Evolutionary conservation across 1,284 basidiomycete genomes (phyloP).

Genomic region (Irpex rosettiformis): DNA sequence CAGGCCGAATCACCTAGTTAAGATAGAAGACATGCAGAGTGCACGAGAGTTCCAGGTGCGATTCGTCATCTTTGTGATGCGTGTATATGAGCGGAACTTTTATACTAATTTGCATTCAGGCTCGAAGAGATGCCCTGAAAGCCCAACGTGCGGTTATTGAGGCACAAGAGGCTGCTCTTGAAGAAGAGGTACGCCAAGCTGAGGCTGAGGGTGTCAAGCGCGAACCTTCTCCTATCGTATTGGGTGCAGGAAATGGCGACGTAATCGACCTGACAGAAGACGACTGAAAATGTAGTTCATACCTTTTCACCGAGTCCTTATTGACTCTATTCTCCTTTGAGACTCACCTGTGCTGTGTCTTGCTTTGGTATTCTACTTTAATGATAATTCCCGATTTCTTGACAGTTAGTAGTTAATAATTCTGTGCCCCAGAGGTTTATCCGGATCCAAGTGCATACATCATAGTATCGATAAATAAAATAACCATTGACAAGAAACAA

Average conservation of each 20-base stretch:
- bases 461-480: too few relatives aligned
- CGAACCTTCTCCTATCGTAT: not conserved
- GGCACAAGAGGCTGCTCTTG: not conserved
- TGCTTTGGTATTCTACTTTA: too few relatives aligned
- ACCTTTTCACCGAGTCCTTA: not conserved
- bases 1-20: not conserved
- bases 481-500: not conserved
- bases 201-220: not conserved
- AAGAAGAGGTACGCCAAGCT: not conserved
- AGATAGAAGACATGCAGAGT: not conserved
- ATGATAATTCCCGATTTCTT: too few relatives aligned
- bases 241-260: not conserved
- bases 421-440: too few relatives aligned
- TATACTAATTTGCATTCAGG: not conserved
- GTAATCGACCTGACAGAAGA: not conserved
- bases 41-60: not conserved
- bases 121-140: not conserved
- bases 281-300: not conserved
- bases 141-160: not conserved
- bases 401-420: too few relatives aligned
- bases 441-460: too few relatives aligned
- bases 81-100: too few relatives aligned
- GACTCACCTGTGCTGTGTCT: too few relatives aligned
- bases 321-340: not conserved
- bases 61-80: not conserved